Percentiles rank a stretch among this genome's conserved stretches.
These are phyloP conservation scores for Spathaspora passalidarum DNA, from an alignment of 805 yeast genomes.

Conservation along the genomic window DNA sequence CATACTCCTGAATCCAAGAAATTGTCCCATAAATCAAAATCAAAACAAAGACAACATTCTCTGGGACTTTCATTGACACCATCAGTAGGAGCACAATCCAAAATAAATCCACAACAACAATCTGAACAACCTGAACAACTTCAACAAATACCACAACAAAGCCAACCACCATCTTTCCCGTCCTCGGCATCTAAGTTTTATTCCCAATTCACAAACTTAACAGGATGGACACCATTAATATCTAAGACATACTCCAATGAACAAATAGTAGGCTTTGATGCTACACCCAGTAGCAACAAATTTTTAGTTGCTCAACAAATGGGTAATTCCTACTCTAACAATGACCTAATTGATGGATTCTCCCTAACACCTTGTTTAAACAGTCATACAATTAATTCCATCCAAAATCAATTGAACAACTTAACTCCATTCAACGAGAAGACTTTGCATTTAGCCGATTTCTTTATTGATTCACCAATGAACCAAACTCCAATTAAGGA, in stretches of 20 bases:
- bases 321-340: conserved; percentile 3
- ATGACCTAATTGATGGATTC: conserved; percentile 20
- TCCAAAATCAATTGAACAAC: conserved; percentile 19
- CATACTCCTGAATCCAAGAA: conserved; percentile 7
- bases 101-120: not conserved
- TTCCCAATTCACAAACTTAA: conserved; percentile 14
- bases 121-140: not conserved
- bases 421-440: conserved; percentile 45
- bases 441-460: conserved; percentile 38
- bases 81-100: not conserved
- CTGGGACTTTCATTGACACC: not conserved
- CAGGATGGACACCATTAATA: conserved; percentile 45
- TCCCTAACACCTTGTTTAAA: conserved; percentile 42
- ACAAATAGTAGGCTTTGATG: conserved; percentile 27
- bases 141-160: conserved; percentile 4
- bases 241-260: conserved; percentile 36
- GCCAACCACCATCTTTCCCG: conserved; percentile 12
- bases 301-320: not conserved
- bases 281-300: conserved; percentile 30
- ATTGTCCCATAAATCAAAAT: conserved; percentile 1
- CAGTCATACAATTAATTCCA: conserved; percentile 16
- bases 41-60: not conserved
- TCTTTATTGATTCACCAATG: conserved; percentile 45
- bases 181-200: conserved; percentile 21
- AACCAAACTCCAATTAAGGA: conserved; percentile 31